Conservation (phyloP, 129 eudicot genomes). For the Calendula officinalis region DNA sequence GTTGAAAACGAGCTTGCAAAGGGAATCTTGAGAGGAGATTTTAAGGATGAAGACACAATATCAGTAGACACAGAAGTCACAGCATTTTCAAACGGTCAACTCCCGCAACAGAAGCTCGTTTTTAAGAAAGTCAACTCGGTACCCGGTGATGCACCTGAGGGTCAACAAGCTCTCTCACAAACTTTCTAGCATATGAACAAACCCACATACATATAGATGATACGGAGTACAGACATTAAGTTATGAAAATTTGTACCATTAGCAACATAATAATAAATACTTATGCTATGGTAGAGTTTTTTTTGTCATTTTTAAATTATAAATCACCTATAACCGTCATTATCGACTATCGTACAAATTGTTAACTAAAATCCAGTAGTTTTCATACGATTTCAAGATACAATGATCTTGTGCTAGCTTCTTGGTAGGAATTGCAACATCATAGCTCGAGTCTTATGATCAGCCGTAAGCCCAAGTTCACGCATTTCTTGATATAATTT, state of each 20-base stretch:
- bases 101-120: conserved; percentile 88
- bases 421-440: conserved; percentile 71
- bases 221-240: neutral
- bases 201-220: conserved; percentile 7
- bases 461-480: conserved; percentile 57
- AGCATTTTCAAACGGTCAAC: conserved; percentile 79
- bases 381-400: neutral
- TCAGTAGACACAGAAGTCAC: conserved; percentile 81
- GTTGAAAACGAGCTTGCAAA: conserved; percentile 94
- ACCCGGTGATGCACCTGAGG: conserved; percentile 35
- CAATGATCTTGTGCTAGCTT: conserved; percentile 12
- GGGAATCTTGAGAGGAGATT: conserved; percentile 93
- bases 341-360: neutral
- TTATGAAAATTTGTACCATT: conserved; percentile 13
- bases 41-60: conserved; percentile 80
- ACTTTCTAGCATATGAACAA: conserved; percentile 16
- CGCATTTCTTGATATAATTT: conserved; percentile 70
- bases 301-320: neutral
- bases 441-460: conserved; percentile 86
- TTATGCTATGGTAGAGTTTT: conserved; percentile 10
- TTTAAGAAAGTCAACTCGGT: conserved; percentile 45
- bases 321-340: neutral
- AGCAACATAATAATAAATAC: conserved; percentile 17
- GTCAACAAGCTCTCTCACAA: conserved; percentile 44
- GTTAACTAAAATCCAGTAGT: neutral